Conservation (phyloP, 2,329 filamentous ascomycete species). For the Tympanopsis confertula region DNA sequence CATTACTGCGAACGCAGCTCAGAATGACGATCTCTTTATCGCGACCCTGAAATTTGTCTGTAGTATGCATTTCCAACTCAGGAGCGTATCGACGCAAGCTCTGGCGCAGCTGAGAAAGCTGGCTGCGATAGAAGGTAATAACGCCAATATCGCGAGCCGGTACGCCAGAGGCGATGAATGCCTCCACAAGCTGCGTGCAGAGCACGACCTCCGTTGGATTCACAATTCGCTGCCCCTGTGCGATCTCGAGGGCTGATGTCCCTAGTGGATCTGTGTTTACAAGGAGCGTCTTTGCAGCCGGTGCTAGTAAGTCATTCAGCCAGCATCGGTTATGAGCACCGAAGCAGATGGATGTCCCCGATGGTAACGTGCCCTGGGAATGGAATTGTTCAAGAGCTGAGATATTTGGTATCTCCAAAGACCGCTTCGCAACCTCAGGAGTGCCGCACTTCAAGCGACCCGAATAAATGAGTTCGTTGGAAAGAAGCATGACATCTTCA, state of each 20-base stretch:
- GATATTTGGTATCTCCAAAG: constrained; percentile 40
- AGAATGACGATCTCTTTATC: constrained; percentile 65
- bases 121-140: constrained; percentile 63
- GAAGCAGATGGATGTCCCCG: constrained; percentile 24
- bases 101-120: constrained; percentile 54
- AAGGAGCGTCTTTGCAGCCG: constrained; percentile 47
- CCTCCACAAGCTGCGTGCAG: constrained; percentile 46
- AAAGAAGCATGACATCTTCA: constrained; percentile 60
- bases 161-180: constrained; percentile 50
- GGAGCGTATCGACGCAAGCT: constrained; percentile 31
- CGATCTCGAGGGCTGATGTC: constrained; percentile 37
- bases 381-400: constrained; percentile 29
- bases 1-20: constrained; percentile 56
- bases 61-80: constrained; percentile 60
- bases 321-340: constrained; percentile 37
- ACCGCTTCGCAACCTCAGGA: constrained; percentile 42
- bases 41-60: constrained; percentile 64
- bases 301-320: constrained; percentile 41
- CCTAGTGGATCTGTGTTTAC: constrained; percentile 55
- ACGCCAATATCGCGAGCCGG: constrained; percentile 51
- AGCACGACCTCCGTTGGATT: constrained; percentile 52
- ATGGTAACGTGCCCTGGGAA: no score
- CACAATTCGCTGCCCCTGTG: constrained; percentile 50
- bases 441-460: constrained; percentile 61
- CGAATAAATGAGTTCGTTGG: constrained; percentile 59